Base-by-base conservation (phyloP, 1,139 yeast genomes). In the Hyphopichia wangnamkhiaoensis region DNA sequence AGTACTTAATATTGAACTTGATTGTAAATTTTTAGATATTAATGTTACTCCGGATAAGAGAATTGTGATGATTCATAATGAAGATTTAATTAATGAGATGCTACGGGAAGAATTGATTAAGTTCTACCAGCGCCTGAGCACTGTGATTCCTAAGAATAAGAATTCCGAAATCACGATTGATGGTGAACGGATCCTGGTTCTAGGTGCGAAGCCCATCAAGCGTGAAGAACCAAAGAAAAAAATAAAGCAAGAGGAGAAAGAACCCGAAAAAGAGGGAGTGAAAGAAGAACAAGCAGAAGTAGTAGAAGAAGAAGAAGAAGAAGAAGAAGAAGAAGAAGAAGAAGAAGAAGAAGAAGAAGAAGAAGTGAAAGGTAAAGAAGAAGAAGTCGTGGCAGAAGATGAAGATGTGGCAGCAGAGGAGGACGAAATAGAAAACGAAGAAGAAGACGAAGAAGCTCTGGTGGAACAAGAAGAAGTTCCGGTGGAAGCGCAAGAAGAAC, bases 41-140 rank as follows among this genome's bases (percentile, higher is more conserved):
- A 93, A 93, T 59, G 84, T 94, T 1, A 82, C 96, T 0, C 98
- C 98, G 0, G 97, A 93, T 56, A 93, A 93, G 56, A 68, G 94
- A 34, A 76, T 80, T 2, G 71, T 93, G 2, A 55, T 88, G 49
- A 56, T 93, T 1, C 91, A 84, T 41, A 72, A 80, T 44, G 97
- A 91, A 56, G 59, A 62, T 4, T 59, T 63, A 12, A 57, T 90
- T 1, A 51, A 85, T 7, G 85, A 82, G 29, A 60, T 63, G 1
- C 50, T 89, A 3, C 64, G 75, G 40, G 68, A 61, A 19, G 56
- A 61, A 27, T 46, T 84, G 18, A 49, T 53, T 1, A 54, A 58
- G 1, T 71, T 74, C 47, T 84, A 70, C 53, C 68, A 73, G 34
- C 43, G 50, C 0, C 76, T 74, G 45, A 82, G 74, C 30, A 65